phyloP scores from a whole-genome alignment of 2,329 filamentous ascomycete species.

The Hortaea sp. region DNA sequence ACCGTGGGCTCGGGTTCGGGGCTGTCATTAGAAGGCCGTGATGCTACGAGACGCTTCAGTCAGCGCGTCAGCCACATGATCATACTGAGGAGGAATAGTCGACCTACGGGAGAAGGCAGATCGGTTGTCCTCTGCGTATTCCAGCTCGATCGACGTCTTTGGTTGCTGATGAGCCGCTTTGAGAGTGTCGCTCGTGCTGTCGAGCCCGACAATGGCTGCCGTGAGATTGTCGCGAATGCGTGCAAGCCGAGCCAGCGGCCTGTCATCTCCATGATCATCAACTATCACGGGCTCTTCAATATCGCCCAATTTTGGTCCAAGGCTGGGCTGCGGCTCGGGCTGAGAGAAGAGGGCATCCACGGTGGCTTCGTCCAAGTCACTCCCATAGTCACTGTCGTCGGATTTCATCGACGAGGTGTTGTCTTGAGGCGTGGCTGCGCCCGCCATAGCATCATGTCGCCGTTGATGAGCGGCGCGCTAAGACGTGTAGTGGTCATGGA shows the following conservation, averaged over 20 bases:
- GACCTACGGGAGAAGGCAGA: conserved; percentile 23
- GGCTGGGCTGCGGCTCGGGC: conserved; percentile 25
- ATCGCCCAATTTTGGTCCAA: not conserved
- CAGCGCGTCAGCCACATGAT: conserved; percentile 21
- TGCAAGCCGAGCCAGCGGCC: conserved; percentile 7
- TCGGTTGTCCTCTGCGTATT: conserved; percentile 31
- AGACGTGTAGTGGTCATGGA: conserved; percentile 7
- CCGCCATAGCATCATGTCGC: conserved; percentile 7
- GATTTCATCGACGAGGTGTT: conserved; percentile 3
- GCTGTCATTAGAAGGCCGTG: conserved; percentile 2
- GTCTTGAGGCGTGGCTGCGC: not conserved
- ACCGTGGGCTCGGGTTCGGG: not conserved
- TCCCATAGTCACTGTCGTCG: conserved; percentile 50
- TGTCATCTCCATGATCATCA: conserved; percentile 12
- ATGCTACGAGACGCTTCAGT: conserved; percentile 22
- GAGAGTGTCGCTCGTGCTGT: conserved; percentile 1
- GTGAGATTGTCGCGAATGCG: conserved; percentile 6
- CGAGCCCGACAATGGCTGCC: conserved; percentile 2
- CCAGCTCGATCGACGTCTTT: conserved; percentile 29
- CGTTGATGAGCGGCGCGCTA: conserved; percentile 2
- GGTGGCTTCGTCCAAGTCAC: conserved; percentile 50
- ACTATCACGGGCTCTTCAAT: conserved; percentile 14
- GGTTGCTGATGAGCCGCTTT: not conserved
- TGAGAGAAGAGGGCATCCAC: conserved; percentile 42
- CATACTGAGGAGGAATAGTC: conserved; percentile 9